Evolutionary conservation across 768 basidiomycete genomes (phyloP).

Genomic region (Filobasidium floriforme): DNA sequence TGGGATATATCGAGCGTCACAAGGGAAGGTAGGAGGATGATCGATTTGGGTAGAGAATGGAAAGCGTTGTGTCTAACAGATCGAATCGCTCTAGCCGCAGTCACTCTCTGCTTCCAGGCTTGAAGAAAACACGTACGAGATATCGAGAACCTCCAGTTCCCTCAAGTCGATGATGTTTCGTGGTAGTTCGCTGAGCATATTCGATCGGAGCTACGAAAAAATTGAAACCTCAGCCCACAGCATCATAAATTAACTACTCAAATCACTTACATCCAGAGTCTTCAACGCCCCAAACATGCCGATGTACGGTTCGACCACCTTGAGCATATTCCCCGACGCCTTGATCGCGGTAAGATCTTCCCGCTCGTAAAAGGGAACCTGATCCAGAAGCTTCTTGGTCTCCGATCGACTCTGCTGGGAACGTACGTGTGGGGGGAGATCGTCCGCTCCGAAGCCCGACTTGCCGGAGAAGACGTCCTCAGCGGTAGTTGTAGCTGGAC

Average conservation of each 20-base stretch:
- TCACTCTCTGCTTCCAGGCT: not conserved
- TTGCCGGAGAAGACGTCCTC: not conserved
- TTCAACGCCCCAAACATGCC: conserved; percentile 39
- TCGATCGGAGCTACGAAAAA: conserved; percentile 27
- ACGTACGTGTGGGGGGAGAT: conserved; percentile 13
- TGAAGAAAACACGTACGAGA: conserved; percentile 29
- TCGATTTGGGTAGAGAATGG: conserved; percentile 28
- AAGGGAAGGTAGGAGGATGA: conserved; percentile 37
- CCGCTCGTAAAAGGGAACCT: conserved; percentile 32
- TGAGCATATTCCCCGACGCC: conserved; percentile 30
- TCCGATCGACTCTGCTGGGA: not conserved
- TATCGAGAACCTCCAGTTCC: conserved; percentile 31
- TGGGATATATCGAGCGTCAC: conserved; percentile 36
- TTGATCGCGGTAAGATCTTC: conserved; percentile 34
- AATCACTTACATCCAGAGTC: conserved; percentile 33
- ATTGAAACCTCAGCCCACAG: too few relatives aligned
- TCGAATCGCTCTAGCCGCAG: not conserved
- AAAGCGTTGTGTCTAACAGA: conserved; percentile 30
- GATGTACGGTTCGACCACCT: conserved; percentile 34
- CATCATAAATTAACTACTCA: not conserved
- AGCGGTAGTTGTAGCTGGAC: not conserved
- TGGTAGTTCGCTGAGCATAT: conserved; percentile 31
- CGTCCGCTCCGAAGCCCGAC: not conserved
- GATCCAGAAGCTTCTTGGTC: not conserved
- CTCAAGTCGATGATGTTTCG: conserved; percentile 38